Conservation (phyloP, 1,139 yeast species). For the Yamadazyma sp. region DNA sequence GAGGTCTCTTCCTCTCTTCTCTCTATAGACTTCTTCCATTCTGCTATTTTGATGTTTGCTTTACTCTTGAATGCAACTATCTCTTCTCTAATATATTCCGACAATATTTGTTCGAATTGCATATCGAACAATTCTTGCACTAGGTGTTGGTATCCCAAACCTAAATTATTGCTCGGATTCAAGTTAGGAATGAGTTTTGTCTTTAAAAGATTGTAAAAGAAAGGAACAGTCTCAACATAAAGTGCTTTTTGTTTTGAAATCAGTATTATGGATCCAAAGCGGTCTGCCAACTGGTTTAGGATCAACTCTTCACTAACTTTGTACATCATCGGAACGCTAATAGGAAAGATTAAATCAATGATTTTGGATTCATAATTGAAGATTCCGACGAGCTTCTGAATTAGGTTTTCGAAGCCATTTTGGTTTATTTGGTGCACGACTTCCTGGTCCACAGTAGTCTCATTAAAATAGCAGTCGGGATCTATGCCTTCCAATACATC, state of each 20-base stretch:
- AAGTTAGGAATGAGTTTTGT: conserved; percentile 26
- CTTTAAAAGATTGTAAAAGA: conserved; percentile 29
- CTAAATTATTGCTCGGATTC: conserved; percentile 32
- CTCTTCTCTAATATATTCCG: conserved; percentile 53
- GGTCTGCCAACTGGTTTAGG: conserved; percentile 40
- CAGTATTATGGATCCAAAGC: conserved; percentile 31
- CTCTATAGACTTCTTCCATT: conserved; percentile 37
- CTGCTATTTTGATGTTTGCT: conserved; percentile 26
- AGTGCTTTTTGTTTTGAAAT: conserved; percentile 26
- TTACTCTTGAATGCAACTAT: conserved; percentile 28
- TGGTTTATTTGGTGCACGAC: conserved; percentile 1
- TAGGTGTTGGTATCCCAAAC: conserved; percentile 30
- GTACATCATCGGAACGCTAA: conserved; percentile 46
- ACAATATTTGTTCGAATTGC: conserved; percentile 45
- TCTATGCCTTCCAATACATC: conserved; percentile 22
- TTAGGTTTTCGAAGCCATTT: conserved; percentile 21
- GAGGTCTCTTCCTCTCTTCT: conserved; percentile 43
- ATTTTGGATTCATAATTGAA: conserved; percentile 38
- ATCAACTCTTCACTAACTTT: conserved; percentile 48
- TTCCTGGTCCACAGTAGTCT: conserved; percentile 10
- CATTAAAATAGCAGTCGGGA: conserved; percentile 10
- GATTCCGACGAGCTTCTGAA: conserved; percentile 26
- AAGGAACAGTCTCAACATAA: conserved; percentile 33
- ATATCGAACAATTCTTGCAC: conserved; percentile 46
- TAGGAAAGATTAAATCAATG: conserved; percentile 43